These are phyloP conservation scores for Termitomyces sp. DNA, from an alignment of 768 basidiomycete species.

Conservation along the genomic window DNA sequence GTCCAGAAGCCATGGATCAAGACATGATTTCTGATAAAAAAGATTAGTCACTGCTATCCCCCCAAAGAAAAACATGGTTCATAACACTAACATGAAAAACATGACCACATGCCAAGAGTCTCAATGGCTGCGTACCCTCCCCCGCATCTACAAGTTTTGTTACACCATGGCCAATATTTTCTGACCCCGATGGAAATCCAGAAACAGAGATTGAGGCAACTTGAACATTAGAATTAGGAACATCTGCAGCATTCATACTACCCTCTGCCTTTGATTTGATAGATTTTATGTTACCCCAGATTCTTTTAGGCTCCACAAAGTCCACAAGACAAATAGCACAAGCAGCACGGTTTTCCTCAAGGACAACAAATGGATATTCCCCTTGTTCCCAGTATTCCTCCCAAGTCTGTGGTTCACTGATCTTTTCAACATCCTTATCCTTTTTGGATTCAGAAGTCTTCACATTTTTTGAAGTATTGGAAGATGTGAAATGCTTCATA, in stretches of 20 bases:
- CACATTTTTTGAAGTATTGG: conserved; percentile 16
- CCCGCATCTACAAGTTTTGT: conserved; percentile 65
- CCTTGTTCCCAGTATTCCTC: conserved; percentile 76
- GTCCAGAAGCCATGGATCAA: conserved; percentile 86
- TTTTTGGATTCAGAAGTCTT: conserved; percentile 2
- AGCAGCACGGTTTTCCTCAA: conserved; percentile 79
- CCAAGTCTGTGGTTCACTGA: conserved; percentile 48
- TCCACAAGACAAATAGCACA: conserved; percentile 86
- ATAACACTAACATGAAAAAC: conserved; percentile 75
- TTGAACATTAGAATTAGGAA: conserved; percentile 1
- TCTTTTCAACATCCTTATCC: conserved; percentile 9
- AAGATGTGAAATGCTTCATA: conserved; percentile 31
- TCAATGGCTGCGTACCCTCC: conserved; percentile 70
- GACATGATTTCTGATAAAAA: conserved; percentile 68
- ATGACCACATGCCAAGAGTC: conserved; percentile 78
- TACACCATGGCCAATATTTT: not conserved
- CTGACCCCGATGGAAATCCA: not conserved
- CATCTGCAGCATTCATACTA: not conserved
- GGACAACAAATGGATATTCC: conserved; percentile 76
- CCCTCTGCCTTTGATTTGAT: not conserved
- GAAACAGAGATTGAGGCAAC: not conserved
- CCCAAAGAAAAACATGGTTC: not conserved
- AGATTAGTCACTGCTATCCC: not conserved
- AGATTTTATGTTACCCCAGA: conserved; percentile 11
- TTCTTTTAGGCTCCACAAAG: conserved; percentile 66